Evolutionary conservation across 2,329 filamentous ascomycete species (phyloP).

Genomic region (Cladophialophora exuberans): DNA sequence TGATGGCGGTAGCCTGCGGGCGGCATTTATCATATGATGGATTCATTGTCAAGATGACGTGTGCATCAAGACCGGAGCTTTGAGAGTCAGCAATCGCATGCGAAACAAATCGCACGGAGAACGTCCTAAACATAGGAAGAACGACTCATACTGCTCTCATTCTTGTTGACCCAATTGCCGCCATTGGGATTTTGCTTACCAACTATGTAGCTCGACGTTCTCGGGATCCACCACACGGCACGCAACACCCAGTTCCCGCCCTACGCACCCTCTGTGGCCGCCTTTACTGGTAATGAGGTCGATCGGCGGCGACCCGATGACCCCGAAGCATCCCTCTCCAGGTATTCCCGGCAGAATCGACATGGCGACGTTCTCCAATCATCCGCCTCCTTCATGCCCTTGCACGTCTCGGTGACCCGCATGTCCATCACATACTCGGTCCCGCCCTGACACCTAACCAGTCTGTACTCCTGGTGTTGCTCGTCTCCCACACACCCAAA

Average conservation of each 20-base stretch:
- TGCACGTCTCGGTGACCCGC: slow-evolving; percentile 14
- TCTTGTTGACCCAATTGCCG: too few species aligned
- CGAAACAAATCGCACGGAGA: not conserved
- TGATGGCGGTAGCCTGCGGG: too few species aligned
- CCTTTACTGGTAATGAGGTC: slow-evolving; percentile 14
- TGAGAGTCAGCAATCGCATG: too few species aligned
- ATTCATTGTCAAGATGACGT: not conserved
- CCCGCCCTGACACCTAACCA: slow-evolving; percentile 21
- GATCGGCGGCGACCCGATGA: slow-evolving; percentile 6
- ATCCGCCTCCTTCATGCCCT: slow-evolving; percentile 14
- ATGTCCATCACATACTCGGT: slow-evolving; percentile 22
- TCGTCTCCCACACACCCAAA: slow-evolving; percentile 22
- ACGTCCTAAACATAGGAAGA: not conserved
- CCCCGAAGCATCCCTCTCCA: not conserved
- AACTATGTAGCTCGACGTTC: not conserved
- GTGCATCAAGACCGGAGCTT: not conserved
- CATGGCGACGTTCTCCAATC: slow-evolving; percentile 25
- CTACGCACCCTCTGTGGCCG: not conserved
- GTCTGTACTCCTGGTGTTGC: slow-evolving; percentile 8
- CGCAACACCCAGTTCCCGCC: too few species aligned
- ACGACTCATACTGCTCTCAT: too few species aligned
- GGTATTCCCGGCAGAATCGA: slow-evolving; percentile 24
- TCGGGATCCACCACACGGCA: not conserved
- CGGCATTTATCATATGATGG: not conserved
- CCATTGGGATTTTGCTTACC: not conserved